Base-by-base conservation (phyloP, 140 eudicot species). In the Flaveria floridana region DNA sequence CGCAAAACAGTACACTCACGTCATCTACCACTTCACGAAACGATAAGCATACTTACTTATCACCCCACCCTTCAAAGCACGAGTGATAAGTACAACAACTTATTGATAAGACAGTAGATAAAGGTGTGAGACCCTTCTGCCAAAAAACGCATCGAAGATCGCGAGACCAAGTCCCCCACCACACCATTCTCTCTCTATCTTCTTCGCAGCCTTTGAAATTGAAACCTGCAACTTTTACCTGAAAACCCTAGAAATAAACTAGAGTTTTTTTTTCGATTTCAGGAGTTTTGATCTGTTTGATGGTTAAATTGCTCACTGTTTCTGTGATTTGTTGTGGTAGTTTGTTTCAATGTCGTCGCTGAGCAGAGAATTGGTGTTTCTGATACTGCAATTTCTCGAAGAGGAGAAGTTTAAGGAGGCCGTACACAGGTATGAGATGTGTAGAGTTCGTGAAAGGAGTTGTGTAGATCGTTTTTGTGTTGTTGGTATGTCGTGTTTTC, bases 371-470 rank as follows among this genome's bases (percentile, higher is more conserved):
- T 85, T 91, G 83, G 96, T 87, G 76, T 83, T 89, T 55, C 82
- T 91, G 16, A 87, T 91, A 74, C 91, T 89, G 30, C 97, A 91
- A 65, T 91, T 91, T 55, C 87, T 91, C 15, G 95, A 84, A 34
- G 97, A 91, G 82, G 97, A 91, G 85, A 89, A 91, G 72, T 91
- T 87, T 75, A 91, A 85, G 85, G 95, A 91, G 70, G 82, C 92
- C 71, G 96, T 88, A n/a, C 96, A 89, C 70, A 87, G 77, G 94
- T 86, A 82, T 28, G 3, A 52, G 1, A 6, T 21, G 19, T 16
- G 34, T 71, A 30, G 14, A 6, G 0, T 50, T 63, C 3, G 3
- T 56, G 42, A 44, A 57, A 19, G 34, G 56, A 11, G 19, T 42
- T 74, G 5, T 75, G 13, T 39, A 65, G 44, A 20, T 63, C 42